Percentiles rank a stretch among this genome's conserved stretches.
These are phyloP conservation scores for Neofusicoccum umdonicola DNA, from an alignment of 2,329 filamentous ascomycete species.

Conservation along the genomic window DNA sequence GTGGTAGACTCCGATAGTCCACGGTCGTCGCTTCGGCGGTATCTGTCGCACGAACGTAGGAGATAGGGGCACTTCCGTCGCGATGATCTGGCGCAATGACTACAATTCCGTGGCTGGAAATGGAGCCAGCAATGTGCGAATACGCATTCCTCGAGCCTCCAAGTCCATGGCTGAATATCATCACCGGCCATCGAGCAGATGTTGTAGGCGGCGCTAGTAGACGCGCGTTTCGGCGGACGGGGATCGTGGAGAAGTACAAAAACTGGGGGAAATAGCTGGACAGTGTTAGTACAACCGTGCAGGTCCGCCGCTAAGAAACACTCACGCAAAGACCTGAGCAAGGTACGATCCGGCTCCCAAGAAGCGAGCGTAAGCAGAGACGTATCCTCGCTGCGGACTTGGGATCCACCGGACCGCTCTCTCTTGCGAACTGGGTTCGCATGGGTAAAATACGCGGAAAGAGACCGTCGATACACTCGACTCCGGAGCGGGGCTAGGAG, in stretches of 20 bases:
- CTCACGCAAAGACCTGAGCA: constrained; percentile 40
- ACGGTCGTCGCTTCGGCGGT: constrained; percentile 41
- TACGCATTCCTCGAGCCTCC: constrained; percentile 81
- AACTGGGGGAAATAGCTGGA: constrained; percentile 66
- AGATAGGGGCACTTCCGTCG: constrained; percentile 75
- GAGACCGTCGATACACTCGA: constrained; percentile 65
- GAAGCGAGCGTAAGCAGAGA: constrained; percentile 75
- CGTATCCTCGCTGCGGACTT: constrained; percentile 69
- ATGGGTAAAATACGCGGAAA: constrained; percentile 81
- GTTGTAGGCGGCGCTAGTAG: constrained; percentile 51
- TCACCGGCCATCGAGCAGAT: constrained; percentile 69
- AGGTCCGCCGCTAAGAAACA: neutral
- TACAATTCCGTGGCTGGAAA: constrained; percentile 77
- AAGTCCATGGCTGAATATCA: constrained; percentile 83
- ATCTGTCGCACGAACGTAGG: constrained; percentile 63
- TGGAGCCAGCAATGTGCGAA: constrained; percentile 74
- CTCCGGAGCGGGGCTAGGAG: constrained; percentile 53
- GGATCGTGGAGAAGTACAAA: constrained; percentile 70
- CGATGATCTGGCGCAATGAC: constrained; percentile 81
- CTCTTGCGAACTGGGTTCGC: constrained; percentile 46
- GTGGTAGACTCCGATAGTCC: constrained; percentile 51
- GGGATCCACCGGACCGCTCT: constrained; percentile 74
- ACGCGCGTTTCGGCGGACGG: constrained; percentile 68
- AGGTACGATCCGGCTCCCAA: constrained; percentile 61
- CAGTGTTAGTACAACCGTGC: neutral